Base-by-base conservation (phyloP, 2,329 filamentous ascomycete genomes). In the Bipolaris victoriae region DNA sequence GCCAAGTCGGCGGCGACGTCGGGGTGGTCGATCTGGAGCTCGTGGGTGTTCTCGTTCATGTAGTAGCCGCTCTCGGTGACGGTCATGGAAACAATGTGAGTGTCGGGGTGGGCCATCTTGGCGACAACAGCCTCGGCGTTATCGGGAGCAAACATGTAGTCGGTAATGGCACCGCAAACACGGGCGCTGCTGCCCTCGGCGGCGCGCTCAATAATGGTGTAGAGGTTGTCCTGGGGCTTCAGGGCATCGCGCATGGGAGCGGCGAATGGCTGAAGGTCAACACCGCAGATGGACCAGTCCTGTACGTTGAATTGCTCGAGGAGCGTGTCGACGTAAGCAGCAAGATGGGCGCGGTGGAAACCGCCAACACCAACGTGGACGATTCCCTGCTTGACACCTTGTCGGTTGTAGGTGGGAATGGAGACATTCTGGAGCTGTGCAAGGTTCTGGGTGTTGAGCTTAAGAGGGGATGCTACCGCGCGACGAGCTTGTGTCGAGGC, bases 41-140 rank as follows among this genome's bases (percentile, higher is more conserved):
- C 57, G 48, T 69, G 68, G 35, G 68, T 69, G 58, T 69, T 71
- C 61, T 71, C 68, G 57, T 71, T 71, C 59, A 66, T 62, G 52
- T 66, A 71, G 57, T 71, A 71, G 7, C 68, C 68, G 52, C 67
- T 69, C 61, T 71, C 68, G 4, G 68, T 71, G 24, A 71, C 65
- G 22, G 68, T 71, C 68, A 71, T 60, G 24, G 68, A 71, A 36
- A 71, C 68, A 26, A 71, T 71, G 59, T 71, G 65, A 5, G 68
- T 71, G 53, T 71, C 67, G 35, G 65, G 57, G 54, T 68, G 62
- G 9, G 68, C 68, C 68, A 71, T 69, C 60, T 71, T 71, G 22
- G 64, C 67, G 22, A 71, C 66, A 7, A 71, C 65, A 44, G 68
- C 68, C 63, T 71, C 67, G 33, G 61, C 57, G 55, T 62, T 71